Conservation (phyloP, 2,329 filamentous ascomycete genomes). For the Erysiphe neolycopersici region DNA sequence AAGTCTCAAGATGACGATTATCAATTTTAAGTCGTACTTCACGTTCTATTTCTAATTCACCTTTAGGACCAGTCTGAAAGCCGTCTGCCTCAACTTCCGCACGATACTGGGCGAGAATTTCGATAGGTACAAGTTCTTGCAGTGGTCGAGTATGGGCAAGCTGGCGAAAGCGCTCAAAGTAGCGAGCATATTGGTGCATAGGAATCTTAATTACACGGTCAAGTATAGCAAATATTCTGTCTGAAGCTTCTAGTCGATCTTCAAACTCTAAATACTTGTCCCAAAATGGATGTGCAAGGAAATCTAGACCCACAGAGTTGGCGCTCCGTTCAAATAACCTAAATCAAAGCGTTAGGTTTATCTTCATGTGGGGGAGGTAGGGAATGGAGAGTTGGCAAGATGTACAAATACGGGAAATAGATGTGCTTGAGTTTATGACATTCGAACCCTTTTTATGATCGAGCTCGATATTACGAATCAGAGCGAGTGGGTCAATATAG, state of each 20-base stretch:
- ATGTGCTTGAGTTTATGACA: conserved; percentile 23
- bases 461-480: conserved; percentile 16
- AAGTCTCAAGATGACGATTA: conserved; percentile 52
- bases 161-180: conserved; percentile 72
- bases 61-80: conserved; percentile 25
- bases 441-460: conserved; percentile 20
- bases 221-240: conserved; percentile 66
- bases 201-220: conserved; percentile 66
- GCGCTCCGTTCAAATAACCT: conserved; percentile 87
- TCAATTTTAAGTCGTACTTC: conserved; percentile 63
- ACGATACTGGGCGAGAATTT: conserved; percentile 40
- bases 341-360: conserved; percentile 7
- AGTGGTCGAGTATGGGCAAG: conserved; percentile 49
- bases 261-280: conserved; percentile 98
- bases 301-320: conserved; percentile 66
- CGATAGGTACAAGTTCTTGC: conserved; percentile 40
- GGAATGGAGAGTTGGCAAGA: conserved; percentile 16
- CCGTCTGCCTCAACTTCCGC: conserved; percentile 38
- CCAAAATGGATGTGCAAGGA: conserved; percentile 89
- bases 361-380: conserved; percentile 3
- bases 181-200: conserved; percentile 84
- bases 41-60: conserved; percentile 56
- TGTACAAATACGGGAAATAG: conserved; percentile 35
- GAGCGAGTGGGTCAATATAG: conserved; percentile 20
- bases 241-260: conserved; percentile 59